phyloP scores from a whole-genome alignment of 2,329 filamentous ascomycete genomes.

The Rutstroemia sp. region DNA sequence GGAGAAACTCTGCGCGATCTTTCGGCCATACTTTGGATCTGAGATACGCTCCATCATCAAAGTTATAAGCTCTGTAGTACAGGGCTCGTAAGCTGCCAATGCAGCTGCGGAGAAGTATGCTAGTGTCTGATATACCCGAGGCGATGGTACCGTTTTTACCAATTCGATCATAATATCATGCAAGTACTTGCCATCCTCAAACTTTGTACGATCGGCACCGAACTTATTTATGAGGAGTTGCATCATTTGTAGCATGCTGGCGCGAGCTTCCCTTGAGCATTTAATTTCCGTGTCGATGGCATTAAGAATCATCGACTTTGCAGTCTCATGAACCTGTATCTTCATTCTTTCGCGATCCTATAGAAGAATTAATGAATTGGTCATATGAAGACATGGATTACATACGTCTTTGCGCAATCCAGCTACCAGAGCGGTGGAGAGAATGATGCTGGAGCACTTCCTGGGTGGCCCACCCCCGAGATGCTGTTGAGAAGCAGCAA shows the following conservation, averaged over 20 bases:
- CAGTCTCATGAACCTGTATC: slow-evolving; percentile 15
- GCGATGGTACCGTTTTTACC: slow-evolving; percentile 1
- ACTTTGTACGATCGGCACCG: slow-evolving; percentile 11
- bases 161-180: slow-evolving; percentile 15
- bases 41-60: slow-evolving; percentile 21
- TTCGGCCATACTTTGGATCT: slow-evolving; percentile 12
- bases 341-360: slow-evolving; percentile 11
- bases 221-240: slow-evolving; percentile 29
- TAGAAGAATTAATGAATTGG: slow-evolving; percentile 7
- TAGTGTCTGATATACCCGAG: slow-evolving; percentile 19
- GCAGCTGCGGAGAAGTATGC: slow-evolving; percentile 25
- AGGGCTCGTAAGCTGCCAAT: slow-evolving; percentile 18
- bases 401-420: slow-evolving; percentile 21
- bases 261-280: slow-evolving; percentile 12
- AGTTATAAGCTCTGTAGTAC: slow-evolving; percentile 13
- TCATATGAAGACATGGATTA: neutral
- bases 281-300: slow-evolving; percentile 11
- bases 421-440: slow-evolving; percentile 15
- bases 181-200: slow-evolving; percentile 5
- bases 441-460: slow-evolving; percentile 8
- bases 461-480: slow-evolving; percentile 2
- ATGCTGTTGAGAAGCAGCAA: slow-evolving; percentile 3
- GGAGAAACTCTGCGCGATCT: slow-evolving; percentile 23
- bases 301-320: slow-evolving; percentile 21
- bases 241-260: slow-evolving; percentile 20